Evolutionary conservation across 1,284 basidiomycete species (phyloP), one percentile per base, ranked within the genome.

Genomic region (Fomitopsis schrenkii): DNA sequence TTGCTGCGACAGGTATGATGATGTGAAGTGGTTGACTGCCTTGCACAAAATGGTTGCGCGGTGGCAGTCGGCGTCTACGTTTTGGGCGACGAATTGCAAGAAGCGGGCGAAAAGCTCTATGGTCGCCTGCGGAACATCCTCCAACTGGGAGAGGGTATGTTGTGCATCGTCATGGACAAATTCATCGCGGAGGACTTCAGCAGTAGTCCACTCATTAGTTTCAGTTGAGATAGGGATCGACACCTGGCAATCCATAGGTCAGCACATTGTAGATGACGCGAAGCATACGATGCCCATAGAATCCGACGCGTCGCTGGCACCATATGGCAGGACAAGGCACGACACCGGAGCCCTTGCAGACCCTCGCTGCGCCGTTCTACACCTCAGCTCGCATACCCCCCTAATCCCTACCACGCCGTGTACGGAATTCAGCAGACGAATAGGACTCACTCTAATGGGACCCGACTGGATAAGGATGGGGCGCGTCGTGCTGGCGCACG

Each of bases 111-210:
- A 81, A 64, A 96, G 83, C 76, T 93, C 87, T 73, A 92, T 80
- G 65, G 85, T 83, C 68, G 88, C 86, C 75, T 94, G 84, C 58
- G 74, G 73, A 64, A 75, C 72, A 68, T 82, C 79, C 68, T 86
- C 86, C 64, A 82, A 75, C 67, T 86, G 79, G 38, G 72, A 73
- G 57, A 80, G 77, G 58, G 74, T 78, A 69, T 84, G 81, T 62
- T 80, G 79, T 56, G 80, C 78, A 71, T 91, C 84, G 60, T 82
- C 77, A 73, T 93, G 86, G 62, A 82, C 77, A 74, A 95, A 96
- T 67, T 94, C 91, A 70, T 95, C 93, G 72, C 91, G 83, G 64
- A 95, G 84, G 69, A 94, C 87, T 76, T 95, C 93, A 59, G 93
- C 93, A 57, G 87, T 83, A 70, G 94, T 91, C 94, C 94, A 96